Percentiles rank a stretch among this genome's conserved stretches.
Conservation (phyloP, 1,284 basidiomycete genomes). For the Cystobasidium pallidum region DNA sequence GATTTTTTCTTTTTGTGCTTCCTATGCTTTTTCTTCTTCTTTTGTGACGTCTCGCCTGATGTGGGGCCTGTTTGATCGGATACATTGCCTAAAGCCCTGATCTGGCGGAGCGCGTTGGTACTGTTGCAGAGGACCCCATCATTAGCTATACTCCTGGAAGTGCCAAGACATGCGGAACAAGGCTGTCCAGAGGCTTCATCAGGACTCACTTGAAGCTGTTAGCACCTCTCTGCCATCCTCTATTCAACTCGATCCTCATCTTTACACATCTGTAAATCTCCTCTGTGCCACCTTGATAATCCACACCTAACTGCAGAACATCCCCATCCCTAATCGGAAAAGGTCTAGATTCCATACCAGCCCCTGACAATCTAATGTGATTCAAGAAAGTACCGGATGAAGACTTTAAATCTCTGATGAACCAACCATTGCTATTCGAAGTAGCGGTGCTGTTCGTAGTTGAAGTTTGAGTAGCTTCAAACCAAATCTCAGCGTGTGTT, state of each 20-base stretch:
- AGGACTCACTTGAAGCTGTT: conserved; percentile 91
- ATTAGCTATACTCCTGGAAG: too few relatives aligned
- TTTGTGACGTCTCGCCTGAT: background rate
- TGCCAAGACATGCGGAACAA: too few relatives aligned
- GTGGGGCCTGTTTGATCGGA: conserved; percentile 38
- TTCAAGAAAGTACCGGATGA: conserved; percentile 95
- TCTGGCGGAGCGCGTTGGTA: conserved; percentile 76
- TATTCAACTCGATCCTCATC: conserved; percentile 84
- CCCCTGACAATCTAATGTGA: conserved; percentile 83
- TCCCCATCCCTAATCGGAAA: conserved; percentile 90
- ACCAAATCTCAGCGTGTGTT: conserved; percentile 94
- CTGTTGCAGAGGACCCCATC: conserved; percentile 55
- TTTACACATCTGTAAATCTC: conserved; percentile 98
- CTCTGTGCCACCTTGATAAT: conserved; percentile 96
- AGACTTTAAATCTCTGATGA: conserved; percentile 89
- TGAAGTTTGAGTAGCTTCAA: conserved; percentile 57
- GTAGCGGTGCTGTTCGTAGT: background rate
- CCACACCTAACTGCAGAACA: conserved; percentile 92
- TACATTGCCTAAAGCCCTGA: conserved; percentile 67
- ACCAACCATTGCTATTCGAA: conserved; percentile 56
- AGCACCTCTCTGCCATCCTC: conserved; percentile 78
- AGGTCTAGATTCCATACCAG: conserved; percentile 77
- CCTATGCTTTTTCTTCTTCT: conserved; percentile 30
- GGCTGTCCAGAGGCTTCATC: background rate
- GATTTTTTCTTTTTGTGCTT: conserved; percentile 16